These are phyloP conservation scores for Trametes cubensis DNA, from an alignment of 768 basidiomycete species.

Conservation along the genomic window DNA sequence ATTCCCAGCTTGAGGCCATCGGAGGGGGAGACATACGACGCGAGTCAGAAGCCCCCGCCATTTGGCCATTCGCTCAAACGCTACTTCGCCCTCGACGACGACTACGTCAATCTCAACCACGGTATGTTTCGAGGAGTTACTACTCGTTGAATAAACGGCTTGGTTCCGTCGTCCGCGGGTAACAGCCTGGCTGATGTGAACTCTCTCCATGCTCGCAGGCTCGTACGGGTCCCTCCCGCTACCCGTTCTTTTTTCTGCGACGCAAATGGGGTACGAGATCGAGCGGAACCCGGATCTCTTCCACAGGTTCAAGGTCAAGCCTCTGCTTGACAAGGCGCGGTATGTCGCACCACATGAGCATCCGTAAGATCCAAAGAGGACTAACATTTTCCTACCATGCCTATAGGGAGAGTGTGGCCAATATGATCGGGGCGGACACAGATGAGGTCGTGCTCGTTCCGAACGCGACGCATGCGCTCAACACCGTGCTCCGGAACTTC, in stretches of 20 bases:
- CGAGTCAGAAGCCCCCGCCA: constrained; percentile 37
- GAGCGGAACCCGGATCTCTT: constrained; percentile 29
- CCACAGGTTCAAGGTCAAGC: constrained; percentile 19
- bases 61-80: constrained; percentile 62
- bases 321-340: constrained; percentile 19
- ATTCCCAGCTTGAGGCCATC: constrained; percentile 3
- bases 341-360: background rate
- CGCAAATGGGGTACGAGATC: constrained; percentile 12
- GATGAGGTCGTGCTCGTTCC: constrained; percentile 63
- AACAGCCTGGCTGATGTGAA: too few relatives aligned
- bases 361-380: fast-evolving
- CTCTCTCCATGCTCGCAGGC: constrained; percentile 12
- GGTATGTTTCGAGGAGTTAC: constrained; percentile 46
- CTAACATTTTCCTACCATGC: constrained; percentile 37
- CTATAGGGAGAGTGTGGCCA: constrained; percentile 49
- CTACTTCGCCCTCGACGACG: constrained; percentile 58
- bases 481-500: constrained; percentile 68
- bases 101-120: constrained; percentile 67
- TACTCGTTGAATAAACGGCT: too few relatives aligned
- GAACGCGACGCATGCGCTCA: constrained; percentile 67
- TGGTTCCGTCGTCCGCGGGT: too few relatives aligned
- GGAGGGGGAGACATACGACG: constrained; percentile 26
- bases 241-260: constrained; percentile 21
- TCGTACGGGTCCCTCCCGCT: constrained; percentile 29
- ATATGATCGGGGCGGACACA: constrained; percentile 50